These are phyloP conservation scores for Astragalus membranaceus DNA, from an alignment of 306 rosid genomes.

Conservation along the genomic window DNA sequence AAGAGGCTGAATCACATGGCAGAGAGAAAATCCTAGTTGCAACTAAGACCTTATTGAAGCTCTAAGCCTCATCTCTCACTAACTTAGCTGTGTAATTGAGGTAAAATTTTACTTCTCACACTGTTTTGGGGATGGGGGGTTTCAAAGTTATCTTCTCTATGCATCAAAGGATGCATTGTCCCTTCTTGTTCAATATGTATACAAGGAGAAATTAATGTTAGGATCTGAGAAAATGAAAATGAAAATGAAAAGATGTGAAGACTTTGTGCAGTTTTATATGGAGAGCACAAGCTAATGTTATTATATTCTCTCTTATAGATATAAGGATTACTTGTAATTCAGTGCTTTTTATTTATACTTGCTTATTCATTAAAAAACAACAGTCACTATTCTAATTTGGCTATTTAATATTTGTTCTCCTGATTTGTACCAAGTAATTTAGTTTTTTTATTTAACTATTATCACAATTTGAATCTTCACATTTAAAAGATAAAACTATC, in stretches of 20 bases:
- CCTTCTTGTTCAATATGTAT: slow-evolving; percentile 38
- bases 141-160: slow-evolving; percentile 30
- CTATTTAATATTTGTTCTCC: neutral
- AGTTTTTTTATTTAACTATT: no score
- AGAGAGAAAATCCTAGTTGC: slow-evolving; percentile 75
- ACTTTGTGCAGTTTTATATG: slow-evolving; percentile 29
- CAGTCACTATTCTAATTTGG: neutral
- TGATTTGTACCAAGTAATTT: no score
- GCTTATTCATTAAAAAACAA: slow-evolving; percentile 1
- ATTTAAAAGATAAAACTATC: no score
- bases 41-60: slow-evolving; percentile 66
- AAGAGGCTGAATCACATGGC: slow-evolving; percentile 75
- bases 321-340: slow-evolving; percentile 28
- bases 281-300: slow-evolving; percentile 26
- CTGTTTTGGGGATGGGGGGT: neutral
- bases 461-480: no score
- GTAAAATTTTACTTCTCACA: slow-evolving; percentile 23
- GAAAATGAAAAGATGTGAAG: slow-evolving; percentile 8
- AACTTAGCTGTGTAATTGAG: slow-evolving; percentile 31
- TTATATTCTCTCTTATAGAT: slow-evolving; percentile 13
- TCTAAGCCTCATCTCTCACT: slow-evolving; percentile 51
- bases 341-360: neutral
- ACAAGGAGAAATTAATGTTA: slow-evolving; percentile 30
- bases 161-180: slow-evolving; percentile 35
- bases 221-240: slow-evolving; percentile 24